Conservation (phyloP, 371 early-diverging fungal genomes). For the Mucor lusitanicus region DNA sequence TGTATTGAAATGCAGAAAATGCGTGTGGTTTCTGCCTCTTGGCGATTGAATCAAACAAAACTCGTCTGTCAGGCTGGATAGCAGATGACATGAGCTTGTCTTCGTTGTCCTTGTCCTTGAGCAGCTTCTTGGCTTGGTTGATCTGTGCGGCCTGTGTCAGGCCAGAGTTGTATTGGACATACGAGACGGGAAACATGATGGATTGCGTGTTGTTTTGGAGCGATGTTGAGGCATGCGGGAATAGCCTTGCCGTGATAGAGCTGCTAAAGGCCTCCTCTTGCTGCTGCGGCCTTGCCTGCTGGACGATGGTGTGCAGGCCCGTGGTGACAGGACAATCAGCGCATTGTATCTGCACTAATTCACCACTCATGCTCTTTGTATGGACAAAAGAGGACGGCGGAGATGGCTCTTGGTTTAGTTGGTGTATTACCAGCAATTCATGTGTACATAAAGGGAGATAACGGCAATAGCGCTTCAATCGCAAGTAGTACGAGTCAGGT, state of each 20-base stretch:
- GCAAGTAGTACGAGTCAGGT: not conserved
- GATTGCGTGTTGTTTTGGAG: not conserved
- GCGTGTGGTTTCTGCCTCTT: constrained; percentile 19
- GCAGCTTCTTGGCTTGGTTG: not conserved
- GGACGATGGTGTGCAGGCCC: not conserved
- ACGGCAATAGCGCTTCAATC: constrained; percentile 16
- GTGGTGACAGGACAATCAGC: constrained; percentile 8
- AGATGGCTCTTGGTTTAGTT: not conserved
- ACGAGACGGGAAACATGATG: constrained; percentile 16
- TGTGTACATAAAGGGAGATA: constrained; percentile 18
- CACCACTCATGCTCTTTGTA: not conserved
- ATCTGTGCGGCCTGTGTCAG: not conserved
- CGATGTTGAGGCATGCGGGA: not conserved
- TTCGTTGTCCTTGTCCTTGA: not conserved
- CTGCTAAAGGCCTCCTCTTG: not conserved
- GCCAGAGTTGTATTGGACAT: not conserved
- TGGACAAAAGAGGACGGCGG: not conserved
- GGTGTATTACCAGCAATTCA: constrained; percentile 5
- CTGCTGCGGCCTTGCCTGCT: not conserved
- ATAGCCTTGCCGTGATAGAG: not conserved
- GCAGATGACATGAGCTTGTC: constrained; percentile 12
- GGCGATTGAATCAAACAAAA: not conserved
- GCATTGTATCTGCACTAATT: constrained; percentile 1
- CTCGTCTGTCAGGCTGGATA: constrained; percentile 2
- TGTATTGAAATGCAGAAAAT: constrained; percentile 27